Conservation (phyloP, 495 filamentous ascomycete species). For the Neurospora sp. region DNA sequence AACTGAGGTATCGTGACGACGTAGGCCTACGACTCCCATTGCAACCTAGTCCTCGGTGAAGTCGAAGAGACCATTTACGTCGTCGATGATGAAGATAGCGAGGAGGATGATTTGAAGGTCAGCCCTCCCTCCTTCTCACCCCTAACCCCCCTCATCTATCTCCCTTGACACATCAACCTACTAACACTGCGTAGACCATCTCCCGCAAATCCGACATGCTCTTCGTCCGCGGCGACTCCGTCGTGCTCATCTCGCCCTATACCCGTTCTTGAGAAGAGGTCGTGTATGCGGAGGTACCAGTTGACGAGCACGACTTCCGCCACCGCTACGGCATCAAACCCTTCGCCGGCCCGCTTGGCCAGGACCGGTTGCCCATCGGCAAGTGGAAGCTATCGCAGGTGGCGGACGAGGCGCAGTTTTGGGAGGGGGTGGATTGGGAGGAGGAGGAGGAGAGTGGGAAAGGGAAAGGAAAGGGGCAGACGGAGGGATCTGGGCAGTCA, state of each 20-base stretch:
- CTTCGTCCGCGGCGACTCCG: conserved; percentile 97
- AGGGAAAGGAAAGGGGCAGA: neutral
- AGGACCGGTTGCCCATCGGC: neutral
- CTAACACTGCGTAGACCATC: conserved; percentile 51
- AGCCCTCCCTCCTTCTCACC: neutral
- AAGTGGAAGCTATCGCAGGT: neutral
- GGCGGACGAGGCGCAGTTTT: neutral
- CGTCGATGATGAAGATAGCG: conserved; percentile 72
- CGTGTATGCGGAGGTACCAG: neutral
- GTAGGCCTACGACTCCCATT: conserved; percentile 96
- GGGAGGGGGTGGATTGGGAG: neutral
- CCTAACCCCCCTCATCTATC: neutral
- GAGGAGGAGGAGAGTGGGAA: neutral
- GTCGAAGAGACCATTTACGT: conserved; percentile 96
- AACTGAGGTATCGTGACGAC: neutral
- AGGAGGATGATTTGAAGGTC: conserved; percentile 46
- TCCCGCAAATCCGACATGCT: conserved; percentile 98
- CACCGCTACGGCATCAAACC: neutral
- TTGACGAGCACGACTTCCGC: neutral
- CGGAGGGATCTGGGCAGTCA: neutral
- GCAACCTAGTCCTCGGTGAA: conserved; percentile 95
- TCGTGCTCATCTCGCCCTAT: conserved; percentile 88
- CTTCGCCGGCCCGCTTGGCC: neutral
- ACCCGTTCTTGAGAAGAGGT: conserved; percentile 20
- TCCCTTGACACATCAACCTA: too few species aligned